Evolutionary conservation across 2,329 filamentous ascomycete genomes (phyloP), one percentile per base, ranked within the genome.

Genomic region (Aspergillus luchuensis): DNA sequence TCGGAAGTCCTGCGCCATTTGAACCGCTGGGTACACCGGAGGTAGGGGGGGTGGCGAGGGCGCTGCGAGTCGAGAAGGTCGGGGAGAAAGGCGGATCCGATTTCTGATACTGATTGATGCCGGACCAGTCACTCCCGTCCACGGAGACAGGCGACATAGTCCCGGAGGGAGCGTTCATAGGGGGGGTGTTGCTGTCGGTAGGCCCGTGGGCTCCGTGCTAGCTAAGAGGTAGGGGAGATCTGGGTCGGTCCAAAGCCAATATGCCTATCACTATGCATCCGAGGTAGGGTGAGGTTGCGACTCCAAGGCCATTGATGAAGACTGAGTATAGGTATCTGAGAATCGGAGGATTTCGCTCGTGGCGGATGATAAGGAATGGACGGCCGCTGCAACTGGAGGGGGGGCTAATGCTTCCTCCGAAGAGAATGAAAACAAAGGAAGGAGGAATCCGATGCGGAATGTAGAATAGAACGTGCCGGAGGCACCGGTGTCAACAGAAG

Each of bases 101-200:
- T 63, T 74, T 78, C 65, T 87, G 84, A 76, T 91, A 91, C 72
- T 87, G 87, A 65, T 85, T 85, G 69, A 89, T 84, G 60, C 83
- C 85, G 52, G 90, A 90, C 89, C 90, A 95, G 76, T 95, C 91
- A 82, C 88, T 92, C 76, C 89, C 91, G 74, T 82, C 89, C 83
- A 91, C 81, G 79, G 91, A 95, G 76, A 92, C 85, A 73, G 91
- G 91, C 74, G 91, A 93, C 76, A 93, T 83, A 74, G 89, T 89
- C 80, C 87, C 88, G 85, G 90, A 88, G 80, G 85, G 86, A 75
- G 82, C 85, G 81, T 87, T 91, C 89, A 91, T 91, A 80, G 76
- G 75, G 68, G 68, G 62, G 64, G 53, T 61, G 17, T 60, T 45
- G 55, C 59, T 57, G 58, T 59, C 60, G 50, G 48, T 52, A 19